Conservation (phyloP, 2,329 filamentous ascomycete species). For the Diaporthe nobilis region DNA sequence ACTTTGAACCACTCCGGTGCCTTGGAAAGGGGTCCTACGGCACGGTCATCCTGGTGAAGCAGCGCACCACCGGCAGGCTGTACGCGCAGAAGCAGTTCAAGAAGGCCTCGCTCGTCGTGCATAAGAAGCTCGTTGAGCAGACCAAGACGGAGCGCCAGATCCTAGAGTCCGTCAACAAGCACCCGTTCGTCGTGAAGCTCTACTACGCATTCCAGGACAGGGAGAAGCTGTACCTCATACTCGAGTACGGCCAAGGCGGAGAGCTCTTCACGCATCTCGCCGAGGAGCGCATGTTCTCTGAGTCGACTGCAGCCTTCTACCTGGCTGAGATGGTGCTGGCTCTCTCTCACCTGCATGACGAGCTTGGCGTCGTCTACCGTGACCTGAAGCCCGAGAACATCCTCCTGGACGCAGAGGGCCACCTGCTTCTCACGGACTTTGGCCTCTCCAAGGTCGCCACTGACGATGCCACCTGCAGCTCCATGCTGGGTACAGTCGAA, state of each 20-base stretch:
- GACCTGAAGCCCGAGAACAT: conserved; percentile 99
- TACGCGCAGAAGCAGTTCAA: conserved; percentile 99
- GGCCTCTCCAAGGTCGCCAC: conserved; percentile 95
- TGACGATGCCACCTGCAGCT: conserved; percentile 82
- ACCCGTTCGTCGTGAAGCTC: conserved; percentile 97
- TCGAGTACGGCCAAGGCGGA: conserved; percentile 97
- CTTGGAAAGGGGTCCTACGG: conserved; percentile 97
- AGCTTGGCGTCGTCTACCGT: conserved; percentile 94
- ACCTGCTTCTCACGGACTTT: conserved; percentile 95
- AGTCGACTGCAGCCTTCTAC: conserved; percentile 93
- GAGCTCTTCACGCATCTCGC: conserved; percentile 97
- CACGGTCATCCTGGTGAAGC: conserved; percentile 93
- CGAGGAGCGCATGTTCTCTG: conserved; percentile 94
- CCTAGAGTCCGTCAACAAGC: conserved; percentile 93
- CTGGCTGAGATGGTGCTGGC: conserved; percentile 98
- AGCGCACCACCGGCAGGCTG: conserved; percentile 86
- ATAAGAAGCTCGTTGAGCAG: conserved; percentile 96
- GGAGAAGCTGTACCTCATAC: conserved; percentile 96
- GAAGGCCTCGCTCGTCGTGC: conserved; percentile 94
- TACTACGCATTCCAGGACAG: conserved; percentile 99
- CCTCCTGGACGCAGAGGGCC: conserved; percentile 89
- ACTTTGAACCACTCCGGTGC: conserved; percentile 92
- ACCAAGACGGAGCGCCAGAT: conserved; percentile 97
- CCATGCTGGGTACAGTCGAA: conserved; percentile 93
- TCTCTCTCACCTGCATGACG: conserved; percentile 91